Conservation (phyloP, 441 rosid species). For the Metrosideros polymorpha region DNA sequence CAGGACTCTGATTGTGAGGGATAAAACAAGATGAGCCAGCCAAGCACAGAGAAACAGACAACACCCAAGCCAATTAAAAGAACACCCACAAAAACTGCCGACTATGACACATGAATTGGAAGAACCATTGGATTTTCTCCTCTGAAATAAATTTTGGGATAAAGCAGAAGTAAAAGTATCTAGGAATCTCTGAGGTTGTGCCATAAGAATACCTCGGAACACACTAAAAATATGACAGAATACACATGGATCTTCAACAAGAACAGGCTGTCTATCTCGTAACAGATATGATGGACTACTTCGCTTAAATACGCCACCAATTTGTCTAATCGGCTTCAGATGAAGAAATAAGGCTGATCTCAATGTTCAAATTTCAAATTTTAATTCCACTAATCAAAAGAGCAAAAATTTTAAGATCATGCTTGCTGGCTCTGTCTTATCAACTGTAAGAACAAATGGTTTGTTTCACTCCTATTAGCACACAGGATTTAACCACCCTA, state of each 20-base stretch:
- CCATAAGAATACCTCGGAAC: not conserved
- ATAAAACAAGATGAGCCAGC: not conserved
- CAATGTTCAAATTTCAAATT: not conserved
- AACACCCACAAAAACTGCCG: not conserved
- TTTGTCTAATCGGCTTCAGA: not conserved
- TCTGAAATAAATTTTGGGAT: not conserved
- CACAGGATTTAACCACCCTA: not conserved
- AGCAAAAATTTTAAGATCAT: not conserved
- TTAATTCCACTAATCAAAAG: not conserved
- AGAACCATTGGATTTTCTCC: not conserved
- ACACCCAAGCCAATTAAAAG: not conserved
- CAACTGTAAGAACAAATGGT: not conserved
- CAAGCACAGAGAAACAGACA: not conserved
- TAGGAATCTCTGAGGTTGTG: not conserved
- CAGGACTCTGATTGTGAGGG: not conserved
- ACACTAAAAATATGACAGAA: not conserved
- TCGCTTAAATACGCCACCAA: not conserved
- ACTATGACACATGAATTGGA: not conserved
- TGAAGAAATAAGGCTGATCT: not conserved
- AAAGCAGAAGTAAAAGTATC: not conserved
- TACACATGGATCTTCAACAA: not conserved
- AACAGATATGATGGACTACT: not conserved
- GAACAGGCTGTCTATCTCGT: not conserved
- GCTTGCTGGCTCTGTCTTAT: not conserved
- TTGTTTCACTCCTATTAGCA: not conserved